Percentiles rank a stretch among this genome's conserved stretches.
These are phyloP conservation scores for Anisodus tanguticus DNA, from an alignment of 257 asterid species.

Conservation along the genomic window DNA sequence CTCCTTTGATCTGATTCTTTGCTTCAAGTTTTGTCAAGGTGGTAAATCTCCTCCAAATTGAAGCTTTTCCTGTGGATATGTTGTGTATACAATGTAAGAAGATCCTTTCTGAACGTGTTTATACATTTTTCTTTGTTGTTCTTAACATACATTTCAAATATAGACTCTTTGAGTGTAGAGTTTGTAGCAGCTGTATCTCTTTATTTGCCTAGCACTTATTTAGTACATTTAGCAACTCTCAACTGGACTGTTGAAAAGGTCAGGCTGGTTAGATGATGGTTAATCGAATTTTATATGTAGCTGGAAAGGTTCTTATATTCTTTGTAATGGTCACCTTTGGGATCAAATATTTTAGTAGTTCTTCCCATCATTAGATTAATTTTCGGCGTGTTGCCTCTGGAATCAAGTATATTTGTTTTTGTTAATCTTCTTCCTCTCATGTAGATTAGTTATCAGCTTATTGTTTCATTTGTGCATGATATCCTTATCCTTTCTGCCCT, in stretches of 20 bases:
- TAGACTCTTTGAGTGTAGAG: constrained; percentile 29
- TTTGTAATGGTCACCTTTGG: constrained; percentile 16
- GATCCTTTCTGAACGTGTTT: constrained; percentile 34
- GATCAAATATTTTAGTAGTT: constrained; percentile 2
- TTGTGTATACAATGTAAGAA: constrained; percentile 40
- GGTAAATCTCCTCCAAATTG: constrained; percentile 31
- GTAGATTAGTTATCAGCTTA: neutral
- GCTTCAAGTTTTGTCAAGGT: constrained; percentile 35
- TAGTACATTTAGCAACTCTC: constrained; percentile 21
- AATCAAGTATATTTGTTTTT: neutral
- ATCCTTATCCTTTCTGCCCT: neutral
- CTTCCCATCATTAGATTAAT: neutral
- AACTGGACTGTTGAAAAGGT: constrained; percentile 20
- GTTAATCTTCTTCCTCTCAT: neutral
- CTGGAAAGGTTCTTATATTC: constrained; percentile 22
- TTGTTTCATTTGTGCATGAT: neutral
- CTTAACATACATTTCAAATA: constrained; percentile 35
- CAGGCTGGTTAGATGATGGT: constrained; percentile 12
- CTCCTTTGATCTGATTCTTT: constrained; percentile 34
- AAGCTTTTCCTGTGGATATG: constrained; percentile 40
- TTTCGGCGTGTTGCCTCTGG: neutral
- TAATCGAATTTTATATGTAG: constrained; percentile 12
- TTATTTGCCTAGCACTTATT: constrained; percentile 21
- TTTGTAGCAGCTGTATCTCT: constrained; percentile 34
- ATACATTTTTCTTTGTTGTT: constrained; percentile 29